phyloP scores from a whole-genome alignment of 176 grass and related monocot genomes.

The Carex cristatella region DNA sequence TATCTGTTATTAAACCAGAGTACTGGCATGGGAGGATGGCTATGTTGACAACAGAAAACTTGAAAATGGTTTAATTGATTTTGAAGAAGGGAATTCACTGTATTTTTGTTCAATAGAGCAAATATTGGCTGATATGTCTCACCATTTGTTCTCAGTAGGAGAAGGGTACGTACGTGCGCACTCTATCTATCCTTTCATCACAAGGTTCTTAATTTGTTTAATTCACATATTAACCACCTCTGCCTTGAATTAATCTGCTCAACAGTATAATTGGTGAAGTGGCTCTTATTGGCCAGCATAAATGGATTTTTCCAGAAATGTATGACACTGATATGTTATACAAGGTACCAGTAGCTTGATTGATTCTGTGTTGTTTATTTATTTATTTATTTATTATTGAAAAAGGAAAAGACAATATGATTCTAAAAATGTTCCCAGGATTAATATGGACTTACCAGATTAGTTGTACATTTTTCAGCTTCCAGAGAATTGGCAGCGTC shows the following conservation, averaged over 20 bases:
- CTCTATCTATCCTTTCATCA: background rate
- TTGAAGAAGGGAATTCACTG: conserved; percentile 20
- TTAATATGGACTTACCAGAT: background rate
- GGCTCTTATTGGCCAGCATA: conserved; percentile 38
- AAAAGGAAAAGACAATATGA: background rate
- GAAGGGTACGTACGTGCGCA: conserved; percentile 71
- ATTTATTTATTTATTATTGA: background rate
- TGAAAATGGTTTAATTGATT: conserved; percentile 13
- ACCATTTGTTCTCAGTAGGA: conserved; percentile 44
- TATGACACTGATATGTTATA: background rate
- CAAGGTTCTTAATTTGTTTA: conserved; percentile 14
- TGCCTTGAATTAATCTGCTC: background rate
- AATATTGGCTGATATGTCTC: conserved; percentile 39
- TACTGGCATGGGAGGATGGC: conserved; percentile 54
- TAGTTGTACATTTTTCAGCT: conserved; percentile 31
- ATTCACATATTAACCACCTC: background rate
- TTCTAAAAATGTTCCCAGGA: background rate
- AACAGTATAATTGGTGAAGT: conserved; percentile 46
- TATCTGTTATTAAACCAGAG: conserved; percentile 31
- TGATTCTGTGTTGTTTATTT: background rate
- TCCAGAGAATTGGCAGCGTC: conserved; percentile 45
- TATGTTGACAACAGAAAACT: conserved; percentile 35
- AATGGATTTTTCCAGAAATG: conserved; percentile 44
- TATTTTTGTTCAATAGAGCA: conserved; percentile 28
- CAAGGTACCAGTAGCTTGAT: conserved; percentile 38